Conservation (phyloP, 768 basidiomycete genomes). For the Tylopilus felleus region DNA sequence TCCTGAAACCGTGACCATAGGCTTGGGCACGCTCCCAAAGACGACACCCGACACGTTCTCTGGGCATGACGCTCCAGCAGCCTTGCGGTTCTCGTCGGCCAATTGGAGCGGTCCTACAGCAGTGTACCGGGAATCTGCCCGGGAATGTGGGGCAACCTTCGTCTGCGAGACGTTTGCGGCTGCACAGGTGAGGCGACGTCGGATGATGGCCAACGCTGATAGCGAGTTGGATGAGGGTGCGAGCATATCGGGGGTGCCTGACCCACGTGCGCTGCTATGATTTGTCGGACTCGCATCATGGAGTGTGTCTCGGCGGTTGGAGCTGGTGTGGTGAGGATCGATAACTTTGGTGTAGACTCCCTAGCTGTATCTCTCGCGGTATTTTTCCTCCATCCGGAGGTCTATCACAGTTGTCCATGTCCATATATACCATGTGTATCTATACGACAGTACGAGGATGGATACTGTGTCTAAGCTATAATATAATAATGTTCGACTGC, state of each 20-base stretch:
- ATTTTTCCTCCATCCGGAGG: too few relatives aligned
- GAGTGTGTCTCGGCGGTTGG: neutral
- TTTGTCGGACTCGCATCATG: neutral
- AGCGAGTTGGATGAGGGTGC: neutral
- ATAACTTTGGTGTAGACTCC: too few relatives aligned
- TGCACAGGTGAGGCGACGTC: neutral
- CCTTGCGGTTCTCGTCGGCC: neutral
- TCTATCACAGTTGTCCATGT: constrained; percentile 4
- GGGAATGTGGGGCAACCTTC: neutral
- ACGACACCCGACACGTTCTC: neutral
- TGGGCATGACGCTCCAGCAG: neutral
- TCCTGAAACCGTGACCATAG: neutral
- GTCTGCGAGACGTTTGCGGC: neutral
- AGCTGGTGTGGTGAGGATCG: neutral
- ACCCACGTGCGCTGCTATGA: neutral
- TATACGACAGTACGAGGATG: neutral
- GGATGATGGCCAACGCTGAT: neutral
- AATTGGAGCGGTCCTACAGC: neutral
- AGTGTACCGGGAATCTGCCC: neutral
- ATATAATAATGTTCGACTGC: neutral
- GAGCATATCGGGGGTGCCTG: neutral
- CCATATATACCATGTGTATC: constrained; percentile 7
- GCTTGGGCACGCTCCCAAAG: too few relatives aligned
- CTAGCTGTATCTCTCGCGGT: too few relatives aligned
- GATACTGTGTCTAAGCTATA: neutral